These are phyloP conservation scores for Leccinum subtestaceum DNA, from an alignment of 768 basidiomycete species.

Conservation along the genomic window DNA sequence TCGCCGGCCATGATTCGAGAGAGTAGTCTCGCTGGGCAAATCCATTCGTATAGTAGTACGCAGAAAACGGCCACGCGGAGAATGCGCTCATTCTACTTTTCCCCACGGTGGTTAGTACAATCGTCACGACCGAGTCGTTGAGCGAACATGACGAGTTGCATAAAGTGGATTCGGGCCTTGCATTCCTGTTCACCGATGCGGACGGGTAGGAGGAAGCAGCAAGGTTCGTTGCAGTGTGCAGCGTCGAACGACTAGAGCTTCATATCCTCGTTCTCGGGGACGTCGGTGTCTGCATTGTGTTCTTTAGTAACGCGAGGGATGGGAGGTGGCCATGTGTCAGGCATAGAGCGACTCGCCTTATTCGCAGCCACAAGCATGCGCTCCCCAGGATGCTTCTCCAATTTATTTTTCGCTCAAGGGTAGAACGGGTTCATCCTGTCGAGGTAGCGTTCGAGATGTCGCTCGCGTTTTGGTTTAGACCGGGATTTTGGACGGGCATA, in stretches of 20 bases:
- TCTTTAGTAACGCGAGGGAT: slow-evolving; percentile 34
- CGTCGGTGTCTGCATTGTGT: slow-evolving; percentile 1
- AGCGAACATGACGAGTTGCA: too few species aligned
- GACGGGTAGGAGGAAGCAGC: slow-evolving; percentile 38
- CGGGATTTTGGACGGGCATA: neutral
- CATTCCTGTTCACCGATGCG: too few species aligned
- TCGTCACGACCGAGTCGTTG: too few species aligned
- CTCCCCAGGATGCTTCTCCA: neutral
- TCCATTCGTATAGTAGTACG: too few species aligned
- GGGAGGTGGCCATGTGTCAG: slow-evolving; percentile 31
- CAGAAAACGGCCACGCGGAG: too few species aligned
- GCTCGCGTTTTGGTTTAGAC: neutral
- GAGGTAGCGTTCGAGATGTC: neutral
- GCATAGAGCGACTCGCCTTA: neutral
- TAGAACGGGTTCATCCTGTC: neutral
- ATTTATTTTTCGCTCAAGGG: neutral
- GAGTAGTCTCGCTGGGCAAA: neutral
- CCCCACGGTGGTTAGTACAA: too few species aligned
- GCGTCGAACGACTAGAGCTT: slow-evolving; percentile 15
- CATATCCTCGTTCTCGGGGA: neutral
- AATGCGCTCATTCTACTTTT: too few species aligned
- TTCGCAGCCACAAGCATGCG: neutral
- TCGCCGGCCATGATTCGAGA: slow-evolving; percentile 11
- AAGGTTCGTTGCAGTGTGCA: slow-evolving; percentile 27
- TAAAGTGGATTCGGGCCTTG: too few species aligned